phyloP scores from a whole-genome alignment of 1,139 yeast species.

The Hemisphaericaspora xylofermentans region DNA sequence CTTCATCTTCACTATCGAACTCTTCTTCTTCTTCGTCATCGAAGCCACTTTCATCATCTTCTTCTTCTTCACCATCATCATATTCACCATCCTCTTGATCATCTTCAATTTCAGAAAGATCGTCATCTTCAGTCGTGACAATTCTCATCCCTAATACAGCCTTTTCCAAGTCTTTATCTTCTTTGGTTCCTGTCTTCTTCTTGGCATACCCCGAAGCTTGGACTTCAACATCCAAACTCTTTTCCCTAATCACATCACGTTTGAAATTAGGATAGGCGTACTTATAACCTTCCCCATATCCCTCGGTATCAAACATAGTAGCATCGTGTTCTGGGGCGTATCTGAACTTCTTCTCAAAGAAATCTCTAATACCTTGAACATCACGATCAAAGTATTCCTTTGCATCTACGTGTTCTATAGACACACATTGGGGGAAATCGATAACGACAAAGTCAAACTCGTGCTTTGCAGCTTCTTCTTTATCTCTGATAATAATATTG shows the following conservation, averaged over 20 bases:
- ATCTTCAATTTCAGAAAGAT: slow-evolving; percentile 29
- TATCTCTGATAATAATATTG: slow-evolving; percentile 80
- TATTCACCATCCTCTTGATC: slow-evolving; percentile 31
- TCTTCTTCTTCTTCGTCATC: slow-evolving; percentile 29
- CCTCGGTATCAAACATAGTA: slow-evolving; percentile 72
- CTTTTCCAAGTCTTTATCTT: slow-evolving; percentile 64
- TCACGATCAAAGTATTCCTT: slow-evolving; percentile 85
- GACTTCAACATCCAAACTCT: slow-evolving; percentile 74
- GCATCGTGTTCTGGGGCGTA: slow-evolving; percentile 66
- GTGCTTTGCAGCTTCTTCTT: slow-evolving; percentile 48
- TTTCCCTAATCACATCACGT: slow-evolving; percentile 69
- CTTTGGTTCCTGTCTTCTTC: slow-evolving; percentile 53
- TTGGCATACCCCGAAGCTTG: slow-evolving; percentile 90
- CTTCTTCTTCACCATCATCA: slow-evolving; percentile 32
- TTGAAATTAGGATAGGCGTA: slow-evolving; percentile 78
- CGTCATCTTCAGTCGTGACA: slow-evolving; percentile 29
- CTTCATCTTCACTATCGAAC: slow-evolving; percentile 33
- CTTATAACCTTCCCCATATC: slow-evolving; percentile 75
- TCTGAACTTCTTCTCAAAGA: slow-evolving; percentile 75
- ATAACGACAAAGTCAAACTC: slow-evolving; percentile 79
- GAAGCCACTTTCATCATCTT: slow-evolving; percentile 28
- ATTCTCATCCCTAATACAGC: slow-evolving; percentile 69
- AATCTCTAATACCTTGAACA: slow-evolving; percentile 82
- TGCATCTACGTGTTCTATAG: slow-evolving; percentile 89
- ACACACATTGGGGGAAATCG: slow-evolving; percentile 97